Evolutionary conservation across 2,329 filamentous ascomycete genomes (phyloP).

Genomic region (Hortaea sp.): DNA sequence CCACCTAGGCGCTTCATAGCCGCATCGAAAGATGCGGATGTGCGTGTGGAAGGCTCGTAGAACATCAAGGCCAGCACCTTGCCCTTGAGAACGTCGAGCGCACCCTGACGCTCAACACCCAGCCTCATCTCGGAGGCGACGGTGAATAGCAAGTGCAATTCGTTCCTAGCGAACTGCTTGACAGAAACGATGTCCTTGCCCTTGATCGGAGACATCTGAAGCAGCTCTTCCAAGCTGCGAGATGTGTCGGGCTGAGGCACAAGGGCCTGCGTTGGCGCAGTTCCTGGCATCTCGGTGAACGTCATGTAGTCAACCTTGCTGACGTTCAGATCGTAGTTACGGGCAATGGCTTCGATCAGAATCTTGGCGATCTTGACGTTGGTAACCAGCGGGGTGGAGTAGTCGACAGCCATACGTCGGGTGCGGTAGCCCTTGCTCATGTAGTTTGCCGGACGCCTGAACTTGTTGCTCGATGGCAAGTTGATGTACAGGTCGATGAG

Average conservation of each 20-base stretch:
- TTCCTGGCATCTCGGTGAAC: slow-evolving; percentile 42
- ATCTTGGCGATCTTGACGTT: slow-evolving; percentile 99
- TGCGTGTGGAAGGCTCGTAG: slow-evolving; percentile 94
- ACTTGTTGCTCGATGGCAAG: slow-evolving; percentile 95
- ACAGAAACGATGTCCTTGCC: slow-evolving; percentile 85
- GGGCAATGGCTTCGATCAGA: slow-evolving; percentile 82
- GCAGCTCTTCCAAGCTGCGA: slow-evolving; percentile 55
- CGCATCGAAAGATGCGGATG: slow-evolving; percentile 89
- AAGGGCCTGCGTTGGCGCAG: slow-evolving; percentile 26
- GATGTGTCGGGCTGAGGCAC: slow-evolving; percentile 34
- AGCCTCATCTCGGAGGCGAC: slow-evolving; percentile 96
- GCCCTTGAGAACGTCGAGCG: slow-evolving; percentile 76
- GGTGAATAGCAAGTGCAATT: slow-evolving; percentile 89
- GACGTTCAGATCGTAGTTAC: slow-evolving; percentile 77
- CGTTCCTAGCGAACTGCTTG: slow-evolving; percentile 74
- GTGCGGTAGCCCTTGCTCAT: slow-evolving; percentile 97
- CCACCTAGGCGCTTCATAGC: slow-evolving; percentile 98
- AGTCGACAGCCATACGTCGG: slow-evolving; percentile 93
- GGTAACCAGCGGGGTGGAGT: slow-evolving; percentile 92
- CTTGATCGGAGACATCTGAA: slow-evolving; percentile 78
- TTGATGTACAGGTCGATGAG: slow-evolving; percentile 99
- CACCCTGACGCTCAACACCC: slow-evolving; percentile 83
- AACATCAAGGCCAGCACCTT: slow-evolving; percentile 86
- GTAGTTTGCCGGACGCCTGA: slow-evolving; percentile 91
- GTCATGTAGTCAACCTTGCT: slow-evolving; percentile 82